A percentile compares a stretch with the other conserved stretches of the same genome.
Evolutionary conservation across 371 early-diverging fungal species (phyloP).

Genomic region (Rhizopus stolonifer): DNA sequence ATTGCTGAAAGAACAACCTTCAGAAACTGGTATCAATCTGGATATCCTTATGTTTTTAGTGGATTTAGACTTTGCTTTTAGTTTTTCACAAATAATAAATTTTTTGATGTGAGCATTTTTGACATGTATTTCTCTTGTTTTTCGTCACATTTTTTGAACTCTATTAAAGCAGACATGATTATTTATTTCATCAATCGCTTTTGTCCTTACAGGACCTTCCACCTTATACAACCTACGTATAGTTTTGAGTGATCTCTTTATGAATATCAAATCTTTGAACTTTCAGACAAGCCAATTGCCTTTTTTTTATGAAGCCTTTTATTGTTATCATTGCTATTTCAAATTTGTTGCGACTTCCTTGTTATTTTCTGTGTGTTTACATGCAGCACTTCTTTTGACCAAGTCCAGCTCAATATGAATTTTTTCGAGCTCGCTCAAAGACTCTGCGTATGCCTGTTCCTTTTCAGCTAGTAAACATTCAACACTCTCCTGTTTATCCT

Average conservation of each 20-base stretch:
- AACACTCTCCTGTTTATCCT: constrained; percentile 46
- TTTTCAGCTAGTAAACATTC: constrained; percentile 41
- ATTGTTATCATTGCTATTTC: too few relatives aligned
- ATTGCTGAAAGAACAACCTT: constrained; percentile 71
- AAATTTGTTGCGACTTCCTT: not conserved
- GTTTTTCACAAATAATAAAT: not conserved
- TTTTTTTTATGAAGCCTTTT: too few relatives aligned
- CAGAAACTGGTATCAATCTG: constrained; percentile 89
- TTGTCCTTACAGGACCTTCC: too few relatives aligned
- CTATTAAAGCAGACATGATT: too few relatives aligned
- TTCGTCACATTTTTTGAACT: too few relatives aligned
- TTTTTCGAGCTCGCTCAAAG: constrained; percentile 44
- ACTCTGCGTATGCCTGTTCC: constrained; percentile 37
- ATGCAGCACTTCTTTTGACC: constrained; percentile 27
- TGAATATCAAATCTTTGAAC: too few relatives aligned
- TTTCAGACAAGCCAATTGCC: too few relatives aligned
- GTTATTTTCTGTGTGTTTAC: constrained; percentile 1
- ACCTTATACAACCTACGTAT: too few relatives aligned
- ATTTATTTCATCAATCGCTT: too few relatives aligned
- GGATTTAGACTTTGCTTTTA: constrained; percentile 60
- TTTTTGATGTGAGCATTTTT: too few relatives aligned
- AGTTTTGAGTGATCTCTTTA: too few relatives aligned
- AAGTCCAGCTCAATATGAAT: constrained; percentile 51
- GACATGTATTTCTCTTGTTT: too few relatives aligned
- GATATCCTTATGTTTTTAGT: constrained; percentile 81